Percentiles rank a stretch among this genome's conserved stretches.
Conservation (phyloP, 495 filamentous ascomycete genomes). For the Copromyces sp. region DNA sequence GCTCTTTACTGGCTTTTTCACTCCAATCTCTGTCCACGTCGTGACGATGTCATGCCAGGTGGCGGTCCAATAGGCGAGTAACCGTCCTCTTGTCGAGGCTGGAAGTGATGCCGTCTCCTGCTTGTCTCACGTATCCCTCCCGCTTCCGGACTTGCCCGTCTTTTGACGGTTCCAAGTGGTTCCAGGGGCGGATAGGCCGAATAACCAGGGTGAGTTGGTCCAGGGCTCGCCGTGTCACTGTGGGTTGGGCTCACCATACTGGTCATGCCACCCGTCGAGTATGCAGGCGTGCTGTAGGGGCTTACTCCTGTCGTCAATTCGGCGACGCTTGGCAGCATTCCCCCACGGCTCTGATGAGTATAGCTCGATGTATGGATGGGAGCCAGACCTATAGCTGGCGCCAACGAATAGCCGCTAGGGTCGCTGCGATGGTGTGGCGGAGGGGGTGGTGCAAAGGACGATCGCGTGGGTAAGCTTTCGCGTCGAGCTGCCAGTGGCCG, state of each 20-base stretch:
- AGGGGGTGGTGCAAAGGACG: constrained; percentile 19
- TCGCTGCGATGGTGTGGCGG: constrained; percentile 1
- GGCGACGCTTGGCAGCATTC: constrained; percentile 40
- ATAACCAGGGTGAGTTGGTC: constrained; percentile 27
- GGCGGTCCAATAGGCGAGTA: constrained; percentile 5
- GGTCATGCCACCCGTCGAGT: constrained; percentile 29
- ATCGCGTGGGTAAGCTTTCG: constrained; percentile 34
- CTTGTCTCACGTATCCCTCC: constrained; percentile 29
- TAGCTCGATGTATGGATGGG: constrained; percentile 30
- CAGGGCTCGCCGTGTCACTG: constrained; percentile 33
- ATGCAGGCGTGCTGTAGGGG: constrained; percentile 44
- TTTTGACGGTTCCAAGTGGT: constrained; percentile 19
- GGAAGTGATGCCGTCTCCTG: constrained; percentile 30
- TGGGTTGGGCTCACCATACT: constrained; percentile 22
- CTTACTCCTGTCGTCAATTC: constrained; percentile 47
- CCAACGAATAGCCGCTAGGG: constrained; percentile 15
- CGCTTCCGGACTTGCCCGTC: constrained; percentile 32
- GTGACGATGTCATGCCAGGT: neutral
- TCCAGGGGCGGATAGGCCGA: constrained; percentile 27
- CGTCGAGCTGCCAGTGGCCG: constrained; percentile 29
- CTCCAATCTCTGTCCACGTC: neutral
- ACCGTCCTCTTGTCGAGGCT: constrained; percentile 20
- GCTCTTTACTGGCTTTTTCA: neutral
- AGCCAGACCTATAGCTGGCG: constrained; percentile 29
- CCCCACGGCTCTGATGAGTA: constrained; percentile 13